A percentile compares a stretch with the other conserved stretches of the same genome.
These are phyloP conservation scores for Malus asiatica DNA, from an alignment of 306 rosid genomes.

Conservation along the genomic window DNA sequence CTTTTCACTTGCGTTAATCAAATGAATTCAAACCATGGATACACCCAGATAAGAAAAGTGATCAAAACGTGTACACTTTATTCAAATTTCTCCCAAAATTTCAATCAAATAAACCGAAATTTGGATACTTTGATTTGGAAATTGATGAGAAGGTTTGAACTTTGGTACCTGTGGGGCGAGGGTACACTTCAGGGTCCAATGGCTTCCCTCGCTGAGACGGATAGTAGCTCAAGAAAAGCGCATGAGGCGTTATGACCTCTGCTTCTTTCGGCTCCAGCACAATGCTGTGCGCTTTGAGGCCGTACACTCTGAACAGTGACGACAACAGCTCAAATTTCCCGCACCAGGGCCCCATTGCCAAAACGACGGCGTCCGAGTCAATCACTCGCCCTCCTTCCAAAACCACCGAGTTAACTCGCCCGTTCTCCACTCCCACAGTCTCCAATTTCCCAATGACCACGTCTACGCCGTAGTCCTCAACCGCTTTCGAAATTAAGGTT, in stretches of 20 bases:
- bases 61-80: not conserved
- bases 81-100: not conserved
- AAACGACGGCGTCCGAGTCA: slow-evolving; percentile 63
- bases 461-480: slow-evolving; percentile 50
- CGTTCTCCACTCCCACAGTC: slow-evolving; percentile 34
- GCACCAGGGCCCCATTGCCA: slow-evolving; percentile 86
- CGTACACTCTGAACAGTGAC: slow-evolving; percentile 49
- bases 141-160: not conserved
- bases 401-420: slow-evolving; percentile 42
- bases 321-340: slow-evolving; percentile 48
- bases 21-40: not conserved
- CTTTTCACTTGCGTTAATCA: not conserved
- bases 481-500: slow-evolving; percentile 47
- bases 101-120: not conserved
- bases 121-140: not conserved
- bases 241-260: slow-evolving; percentile 57
- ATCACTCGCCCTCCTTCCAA: slow-evolving; percentile 53
- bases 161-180: slow-evolving; percentile 52
- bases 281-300: slow-evolving; percentile 75
- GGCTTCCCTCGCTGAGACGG: slow-evolving; percentile 35
- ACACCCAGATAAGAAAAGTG: not conserved
- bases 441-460: slow-evolving; percentile 70
- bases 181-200: slow-evolving; percentile 78
- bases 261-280: slow-evolving; percentile 63
- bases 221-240: slow-evolving; percentile 57